Percentiles rank a stretch among this genome's conserved stretches.
Conservation (phyloP, 371 early-diverging fungal species). For the Mortierella sp. region DNA sequence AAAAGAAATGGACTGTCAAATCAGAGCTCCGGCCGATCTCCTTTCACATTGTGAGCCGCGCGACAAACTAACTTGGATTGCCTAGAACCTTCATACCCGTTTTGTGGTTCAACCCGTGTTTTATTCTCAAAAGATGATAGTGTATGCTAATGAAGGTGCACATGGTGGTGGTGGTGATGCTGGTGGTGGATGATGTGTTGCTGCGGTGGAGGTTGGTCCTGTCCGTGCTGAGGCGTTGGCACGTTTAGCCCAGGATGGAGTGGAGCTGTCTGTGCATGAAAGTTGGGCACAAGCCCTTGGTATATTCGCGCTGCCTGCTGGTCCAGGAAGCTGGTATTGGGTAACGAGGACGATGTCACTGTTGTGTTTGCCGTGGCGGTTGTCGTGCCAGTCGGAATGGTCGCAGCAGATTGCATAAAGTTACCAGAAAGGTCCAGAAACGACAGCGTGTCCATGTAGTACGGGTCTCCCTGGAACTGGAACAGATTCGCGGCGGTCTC, state of each 20-base stretch:
- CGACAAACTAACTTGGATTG: neutral
- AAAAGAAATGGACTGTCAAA: neutral
- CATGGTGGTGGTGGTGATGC: constrained; percentile 38
- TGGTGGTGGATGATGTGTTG: constrained; percentile 40
- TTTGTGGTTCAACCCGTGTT: neutral
- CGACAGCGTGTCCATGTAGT: constrained; percentile 37
- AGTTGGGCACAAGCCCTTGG: constrained; percentile 5
- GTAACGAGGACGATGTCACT: constrained; percentile 10
- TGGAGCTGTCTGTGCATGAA: constrained; percentile 9
- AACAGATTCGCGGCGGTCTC: constrained; percentile 13
- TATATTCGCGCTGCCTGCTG: constrained; percentile 5
- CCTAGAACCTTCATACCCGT: neutral
- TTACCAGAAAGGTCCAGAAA: constrained; percentile 36
- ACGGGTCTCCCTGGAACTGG: constrained; percentile 29
- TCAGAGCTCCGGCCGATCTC: neutral
- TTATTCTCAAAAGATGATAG: neutral
- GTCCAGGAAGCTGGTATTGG: neutral
- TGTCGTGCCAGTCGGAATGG: constrained; percentile 4
- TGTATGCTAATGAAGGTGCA: constrained; percentile 39
- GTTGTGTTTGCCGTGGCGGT: neutral
- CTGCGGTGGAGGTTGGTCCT: constrained; percentile 19
- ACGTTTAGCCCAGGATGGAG: constrained; percentile 10
- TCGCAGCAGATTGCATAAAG: constrained; percentile 21
- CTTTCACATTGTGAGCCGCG: neutral
- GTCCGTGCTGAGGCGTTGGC: constrained; percentile 4